Evolutionary conservation across 768 basidiomycete genomes (phyloP), one percentile per base, ranked within the genome.

Genomic region (Auriscalpium orientale): DNA sequence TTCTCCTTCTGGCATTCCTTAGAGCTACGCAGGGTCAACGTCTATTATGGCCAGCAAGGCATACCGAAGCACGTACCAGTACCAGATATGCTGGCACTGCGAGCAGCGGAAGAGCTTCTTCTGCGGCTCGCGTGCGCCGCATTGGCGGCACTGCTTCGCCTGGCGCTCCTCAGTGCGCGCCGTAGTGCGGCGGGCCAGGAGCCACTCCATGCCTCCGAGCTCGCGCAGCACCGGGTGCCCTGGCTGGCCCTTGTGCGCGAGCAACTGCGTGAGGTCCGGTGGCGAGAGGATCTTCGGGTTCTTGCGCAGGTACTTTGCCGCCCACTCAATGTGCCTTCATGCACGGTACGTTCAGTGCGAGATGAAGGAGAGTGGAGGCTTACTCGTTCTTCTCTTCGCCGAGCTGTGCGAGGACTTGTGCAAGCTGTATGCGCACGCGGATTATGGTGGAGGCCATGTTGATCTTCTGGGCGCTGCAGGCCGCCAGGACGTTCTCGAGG

Each of bases 31-130:
- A 38, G 18, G 13, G 20, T n/a, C 28, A 28, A 7, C 28, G 28
- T 28, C 28, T 4, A 28, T 28, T 7, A 28, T 16, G 20, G 15
- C 13, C 40, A 43, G 40, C 15, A 43, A 18, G 9, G 35, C 40
- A 21, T 35, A 5, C 18, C 33, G 18, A 12, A 13, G 34, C n/a
- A 3, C 62, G n/a, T 51, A 66, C 64, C 66, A 67, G 53, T 66
- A 64, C 36, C 57, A 67, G n/a, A 61, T 66, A 44, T 66, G 51
- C 37, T 66, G 59, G 52, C 66, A 67, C 18, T 55, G 54, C 16
- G 57, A 51, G 49, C 66, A 67, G 28, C 55, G 48, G 21, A 57
- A 57, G 16, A 67, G 57, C 38, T 45, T 61, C 33, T 57, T 51
- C 37, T 55, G 50, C 4, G 65, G 63, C 22, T 65, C 64, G 8